Percentiles rank a stretch among this genome's conserved stretches.
Conservation (phyloP, 805 yeast species). For the Wickerhamiella cacticola region DNA sequence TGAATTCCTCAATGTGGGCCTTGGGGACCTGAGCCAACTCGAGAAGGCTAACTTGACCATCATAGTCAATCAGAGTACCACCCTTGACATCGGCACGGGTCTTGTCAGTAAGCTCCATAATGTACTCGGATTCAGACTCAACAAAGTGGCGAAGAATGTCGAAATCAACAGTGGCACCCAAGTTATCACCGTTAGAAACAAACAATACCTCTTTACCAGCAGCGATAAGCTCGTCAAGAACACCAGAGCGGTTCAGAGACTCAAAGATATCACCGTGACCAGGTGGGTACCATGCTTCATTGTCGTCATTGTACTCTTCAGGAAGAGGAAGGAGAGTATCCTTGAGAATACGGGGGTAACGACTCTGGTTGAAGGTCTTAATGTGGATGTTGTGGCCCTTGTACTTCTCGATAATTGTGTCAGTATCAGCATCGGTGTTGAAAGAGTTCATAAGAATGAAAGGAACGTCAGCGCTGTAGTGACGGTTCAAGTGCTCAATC, state of each 20-base stretch:
- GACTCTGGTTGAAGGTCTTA: conserved; percentile 94
- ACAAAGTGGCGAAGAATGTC: conserved; percentile 86
- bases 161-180: conserved; percentile 95
- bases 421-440: conserved; percentile 94
- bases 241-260: conserved; percentile 77
- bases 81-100: conserved; percentile 99
- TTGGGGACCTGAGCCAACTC: conserved; percentile 98
- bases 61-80: conserved; percentile 94
- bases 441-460: conserved; percentile 95
- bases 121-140: conserved; percentile 81
- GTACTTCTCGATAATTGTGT: conserved; percentile 88
- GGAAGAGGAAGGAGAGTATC: conserved; percentile 97
- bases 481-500: conserved; percentile 86
- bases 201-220: conserved; percentile 92
- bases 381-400: conserved; percentile 93
- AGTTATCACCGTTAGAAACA: conserved; percentile 95
- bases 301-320: conserved; percentile 51
- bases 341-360: conserved; percentile 88
- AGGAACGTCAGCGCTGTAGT: conserved; percentile 86
- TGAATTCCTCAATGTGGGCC: conserved; percentile 96
- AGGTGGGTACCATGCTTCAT: conserved; percentile 97
- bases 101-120: conserved; percentile 97
- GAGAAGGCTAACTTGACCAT: conserved; percentile 83
- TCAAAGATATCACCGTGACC: conserved; percentile 98
- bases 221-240: conserved; percentile 73